phyloP scores from a whole-genome alignment of 192 early-diverging fungal species.

The Glomus cerebriforme region DNA sequence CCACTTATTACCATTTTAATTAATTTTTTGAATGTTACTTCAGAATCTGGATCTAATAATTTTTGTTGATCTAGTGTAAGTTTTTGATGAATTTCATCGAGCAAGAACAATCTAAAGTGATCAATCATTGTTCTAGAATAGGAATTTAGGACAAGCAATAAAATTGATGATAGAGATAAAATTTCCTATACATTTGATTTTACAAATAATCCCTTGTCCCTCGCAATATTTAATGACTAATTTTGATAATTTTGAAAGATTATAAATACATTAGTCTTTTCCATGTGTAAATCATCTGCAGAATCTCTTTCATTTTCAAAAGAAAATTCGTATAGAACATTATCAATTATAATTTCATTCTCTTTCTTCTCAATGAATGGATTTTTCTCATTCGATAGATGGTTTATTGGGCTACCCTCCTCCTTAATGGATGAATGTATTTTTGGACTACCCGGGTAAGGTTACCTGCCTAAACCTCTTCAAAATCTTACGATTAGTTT shows the following conservation, averaged over 20 bases:
- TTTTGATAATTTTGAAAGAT: constrained; percentile 20
- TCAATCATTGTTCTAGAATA: constrained; percentile 16
- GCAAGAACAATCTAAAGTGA: constrained; percentile 14
- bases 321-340: constrained; percentile 7
- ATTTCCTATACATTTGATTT: constrained; percentile 20
- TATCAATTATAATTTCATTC: constrained; percentile 19
- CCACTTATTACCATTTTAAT: constrained; percentile 14
- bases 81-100: constrained; percentile 23
- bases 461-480: too few species aligned
- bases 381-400: too few species aligned
- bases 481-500: too few species aligned
- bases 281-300: neutral
- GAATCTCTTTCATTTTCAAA: constrained; percentile 1
- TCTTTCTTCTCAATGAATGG: too few species aligned
- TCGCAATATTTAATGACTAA: constrained; percentile 17
- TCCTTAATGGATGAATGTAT: neutral
- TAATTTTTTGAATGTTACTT: constrained; percentile 9
- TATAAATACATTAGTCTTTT: neutral
- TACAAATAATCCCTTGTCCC: constrained; percentile 3
- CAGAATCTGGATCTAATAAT: constrained; percentile 13
- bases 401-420: too few species aligned
- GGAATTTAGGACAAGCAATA: constrained; percentile 16
- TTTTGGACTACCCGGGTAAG: constrained; percentile 17
- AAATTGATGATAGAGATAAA: constrained; percentile 15
- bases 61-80: constrained; percentile 12